A percentile compares a stretch with the other conserved stretches of the same genome.
Conservation (phyloP, 176 grass and related monocot genomes). For the Oryza rufipogon region DNA sequence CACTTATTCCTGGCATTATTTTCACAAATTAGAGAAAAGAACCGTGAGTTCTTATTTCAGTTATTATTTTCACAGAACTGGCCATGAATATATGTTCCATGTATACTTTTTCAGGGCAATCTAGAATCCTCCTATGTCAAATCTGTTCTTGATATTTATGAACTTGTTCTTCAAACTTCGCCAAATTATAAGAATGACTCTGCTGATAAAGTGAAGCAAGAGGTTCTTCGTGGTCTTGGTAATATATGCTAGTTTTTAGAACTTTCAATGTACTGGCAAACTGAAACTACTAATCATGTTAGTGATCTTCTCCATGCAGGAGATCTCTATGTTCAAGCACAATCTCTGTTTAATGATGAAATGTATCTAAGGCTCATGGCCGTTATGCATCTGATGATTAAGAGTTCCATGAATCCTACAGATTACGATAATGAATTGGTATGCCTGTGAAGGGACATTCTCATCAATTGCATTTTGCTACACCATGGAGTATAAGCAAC, state of each 20-base stretch:
- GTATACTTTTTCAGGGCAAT: slow-evolving; percentile 72
- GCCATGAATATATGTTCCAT: slow-evolving; percentile 33
- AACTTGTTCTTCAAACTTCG: slow-evolving; percentile 92
- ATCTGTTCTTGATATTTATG: slow-evolving; percentile 95
- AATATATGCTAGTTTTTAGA: slow-evolving; percentile 43
- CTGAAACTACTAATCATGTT: slow-evolving; percentile 41
- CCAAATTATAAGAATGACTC: slow-evolving; percentile 85
- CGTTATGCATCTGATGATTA: slow-evolving; percentile 78
- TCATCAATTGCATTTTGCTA: slow-evolving; percentile 31
- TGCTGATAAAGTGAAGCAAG: slow-evolving; percentile 94
- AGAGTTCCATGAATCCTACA: slow-evolving; percentile 68
- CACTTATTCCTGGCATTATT: slow-evolving; percentile 1
- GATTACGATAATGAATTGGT: slow-evolving; percentile 89
- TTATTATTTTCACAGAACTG: background rate
- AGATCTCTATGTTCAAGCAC: slow-evolving; percentile 90
- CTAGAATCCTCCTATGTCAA: slow-evolving; percentile 77
- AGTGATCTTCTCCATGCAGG: slow-evolving; percentile 53
- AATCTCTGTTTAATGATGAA: slow-evolving; percentile 72
- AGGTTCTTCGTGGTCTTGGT: slow-evolving; percentile 95
- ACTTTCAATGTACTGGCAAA: slow-evolving; percentile 22
- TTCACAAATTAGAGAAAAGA: background rate
- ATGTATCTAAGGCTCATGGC: slow-evolving; percentile 94
- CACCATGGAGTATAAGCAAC: background rate
- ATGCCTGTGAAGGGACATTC: slow-evolving; percentile 36
- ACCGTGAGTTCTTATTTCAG: slow-evolving; percentile 19